These are phyloP conservation scores for Teunomyces stri DNA, from an alignment of 805 yeast species.

Conservation along the genomic window DNA sequence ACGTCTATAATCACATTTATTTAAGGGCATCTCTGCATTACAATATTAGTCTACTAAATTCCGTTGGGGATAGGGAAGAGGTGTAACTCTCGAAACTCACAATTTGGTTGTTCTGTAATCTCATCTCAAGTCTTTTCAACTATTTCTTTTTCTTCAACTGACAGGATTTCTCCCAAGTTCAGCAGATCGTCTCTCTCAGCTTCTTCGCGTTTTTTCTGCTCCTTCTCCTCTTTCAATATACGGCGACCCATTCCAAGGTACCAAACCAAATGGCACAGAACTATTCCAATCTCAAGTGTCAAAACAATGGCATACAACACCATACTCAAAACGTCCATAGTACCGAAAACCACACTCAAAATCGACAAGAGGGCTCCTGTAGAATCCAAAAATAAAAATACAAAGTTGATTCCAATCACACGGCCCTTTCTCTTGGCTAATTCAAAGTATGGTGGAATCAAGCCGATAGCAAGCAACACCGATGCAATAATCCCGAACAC, in stretches of 20 bases:
- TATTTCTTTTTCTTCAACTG: not conserved
- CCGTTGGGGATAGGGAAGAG: no score
- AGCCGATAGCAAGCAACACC: slow-evolving; percentile 68
- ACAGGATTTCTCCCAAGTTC: not conserved
- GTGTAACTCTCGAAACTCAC: no score
- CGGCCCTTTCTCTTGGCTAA: slow-evolving; percentile 74
- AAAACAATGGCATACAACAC: slow-evolving; percentile 73
- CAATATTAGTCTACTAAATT: not conserved
- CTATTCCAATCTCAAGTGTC: slow-evolving; percentile 73
- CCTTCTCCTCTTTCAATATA: slow-evolving; percentile 24
- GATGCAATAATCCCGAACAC: slow-evolving; percentile 82
- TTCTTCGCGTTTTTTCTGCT: not conserved
- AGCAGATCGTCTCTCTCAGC: not conserved
- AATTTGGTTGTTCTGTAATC: no score
- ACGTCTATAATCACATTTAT: no score
- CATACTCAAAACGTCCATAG: slow-evolving; percentile 75
- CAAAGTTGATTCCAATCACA: slow-evolving; percentile 85
- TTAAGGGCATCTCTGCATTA: not conserved
- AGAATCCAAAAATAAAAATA: slow-evolving; percentile 73
- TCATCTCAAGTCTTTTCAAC: not conserved
- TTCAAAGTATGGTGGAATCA: slow-evolving; percentile 88
- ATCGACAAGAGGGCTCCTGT: slow-evolving; percentile 78
- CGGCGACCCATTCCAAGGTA: slow-evolving; percentile 33
- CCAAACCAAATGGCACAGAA: slow-evolving; percentile 72
- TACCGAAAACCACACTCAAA: slow-evolving; percentile 52